phyloP scores from a whole-genome alignment of 139 green algal species.

The Closterium sp. region DNA sequence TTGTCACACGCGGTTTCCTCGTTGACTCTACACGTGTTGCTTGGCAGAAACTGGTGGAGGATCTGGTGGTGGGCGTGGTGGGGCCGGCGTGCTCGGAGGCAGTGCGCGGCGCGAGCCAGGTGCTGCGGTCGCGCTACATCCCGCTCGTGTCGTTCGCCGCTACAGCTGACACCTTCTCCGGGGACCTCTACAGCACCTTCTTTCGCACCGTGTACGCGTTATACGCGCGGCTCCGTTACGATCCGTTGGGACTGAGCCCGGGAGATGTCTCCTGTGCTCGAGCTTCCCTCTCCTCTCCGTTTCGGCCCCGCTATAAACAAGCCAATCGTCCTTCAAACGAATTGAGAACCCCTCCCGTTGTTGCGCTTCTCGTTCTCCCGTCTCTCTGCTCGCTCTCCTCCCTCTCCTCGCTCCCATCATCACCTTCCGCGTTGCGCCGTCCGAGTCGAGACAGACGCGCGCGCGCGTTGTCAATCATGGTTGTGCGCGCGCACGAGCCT shows the following conservation, averaged over 20 bases:
- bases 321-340: too few relatives aligned
- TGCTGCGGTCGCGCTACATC: background rate
- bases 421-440: background rate
- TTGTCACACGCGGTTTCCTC: background rate
- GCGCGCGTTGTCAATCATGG: background rate
- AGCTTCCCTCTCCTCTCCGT: background rate
- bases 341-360: too few relatives aligned
- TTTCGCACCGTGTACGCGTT: slow-evolving; percentile 15
- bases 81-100: background rate
- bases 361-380: too few relatives aligned
- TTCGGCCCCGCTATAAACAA: too few relatives aligned
- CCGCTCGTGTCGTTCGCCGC: background rate
- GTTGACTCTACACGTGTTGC: too few relatives aligned
- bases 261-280: background rate
- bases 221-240: background rate
- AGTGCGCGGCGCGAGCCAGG: background rate
- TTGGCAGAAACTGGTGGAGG: slow-evolving; percentile 2
- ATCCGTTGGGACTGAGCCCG: background rate
- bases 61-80: slow-evolving; percentile 3
- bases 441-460: too few relatives aligned
- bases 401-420: background rate
- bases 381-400: too few relatives aligned
- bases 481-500: background rate
- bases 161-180: background rate
- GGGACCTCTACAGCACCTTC: slow-evolving; percentile 7